phyloP scores from a whole-genome alignment of 345 rosid species.

The Sonneratia alba region DNA sequence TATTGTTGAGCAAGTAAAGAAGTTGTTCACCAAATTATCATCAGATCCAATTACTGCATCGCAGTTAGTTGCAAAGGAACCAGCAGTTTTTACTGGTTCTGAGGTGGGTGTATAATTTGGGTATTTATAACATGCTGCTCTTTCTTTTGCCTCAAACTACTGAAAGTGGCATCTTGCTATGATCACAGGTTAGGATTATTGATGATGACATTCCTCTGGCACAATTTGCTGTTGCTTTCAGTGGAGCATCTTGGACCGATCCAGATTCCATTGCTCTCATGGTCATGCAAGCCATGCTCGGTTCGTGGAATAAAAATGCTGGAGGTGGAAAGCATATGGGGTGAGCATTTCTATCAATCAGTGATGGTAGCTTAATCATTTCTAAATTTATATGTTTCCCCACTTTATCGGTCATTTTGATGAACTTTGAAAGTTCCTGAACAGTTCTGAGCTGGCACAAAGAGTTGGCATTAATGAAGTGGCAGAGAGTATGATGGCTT shows the following conservation, averaged over 20 bases:
- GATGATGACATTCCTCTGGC: conserved; percentile 94
- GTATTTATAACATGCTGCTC: not conserved
- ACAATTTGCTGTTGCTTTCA: conserved; percentile 95
- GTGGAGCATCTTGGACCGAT: conserved; percentile 97
- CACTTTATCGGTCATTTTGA: conserved; percentile 9
- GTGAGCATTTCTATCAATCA: conserved; percentile 28
- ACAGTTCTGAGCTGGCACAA: conserved; percentile 85
- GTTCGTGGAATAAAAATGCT: conserved; percentile 81
- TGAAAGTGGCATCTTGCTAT: not conserved
- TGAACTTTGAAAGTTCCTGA: conserved; percentile 11
- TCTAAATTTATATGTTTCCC: not conserved
- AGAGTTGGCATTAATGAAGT: conserved; percentile 76
- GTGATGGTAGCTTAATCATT: not conserved
- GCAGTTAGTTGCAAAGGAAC: conserved; percentile 75
- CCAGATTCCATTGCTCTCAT: conserved; percentile 91
- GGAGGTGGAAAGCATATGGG: conserved; percentile 99
- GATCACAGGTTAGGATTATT: conserved; percentile 73
- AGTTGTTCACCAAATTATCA: conserved; percentile 69
- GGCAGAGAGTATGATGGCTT: conserved; percentile 97
- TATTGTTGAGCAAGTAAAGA: conserved; percentile 78
- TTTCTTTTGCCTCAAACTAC: not conserved
- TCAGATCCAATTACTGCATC: conserved; percentile 76
- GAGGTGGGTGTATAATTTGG: conserved; percentile 47
- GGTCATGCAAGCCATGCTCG: conserved; percentile 99
- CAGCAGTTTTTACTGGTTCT: conserved; percentile 88